Base-by-base conservation (phyloP, 129 eudicot species). In the Artemisia tridentata region DNA sequence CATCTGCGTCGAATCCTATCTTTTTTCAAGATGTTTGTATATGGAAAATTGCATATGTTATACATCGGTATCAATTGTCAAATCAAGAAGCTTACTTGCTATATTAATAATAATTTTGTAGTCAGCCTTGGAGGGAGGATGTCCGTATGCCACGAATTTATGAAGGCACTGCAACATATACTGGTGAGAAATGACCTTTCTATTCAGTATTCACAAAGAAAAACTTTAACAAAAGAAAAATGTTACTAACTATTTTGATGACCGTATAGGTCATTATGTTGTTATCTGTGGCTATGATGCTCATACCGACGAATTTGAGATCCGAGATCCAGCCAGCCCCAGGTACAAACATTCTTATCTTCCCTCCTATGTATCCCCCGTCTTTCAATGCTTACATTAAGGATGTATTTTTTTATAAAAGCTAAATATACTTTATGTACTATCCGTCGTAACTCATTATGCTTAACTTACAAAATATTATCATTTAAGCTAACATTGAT, bases 301-400 rank as follows among this genome's bases (percentile, higher is more conserved):
- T 55, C 82, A 50, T 41, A 76, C 80, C 11, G 88, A 88, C 18
- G 96, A 84, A 86, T 95, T 90, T 81, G 97, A 95, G 83, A 95
- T 95, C 50, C 86, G 99, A 75, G 99, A 95, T 86, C 99, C 99
- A 46, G 97, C 97, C 68, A 95, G 91, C 83, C 88, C 95, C 60
- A 90, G 97, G 99, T 93, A 77, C 53, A 65, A 49, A 41, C 11
- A 23, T 19, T 29, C 0, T 49, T 52, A 48, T 78, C 65, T 46
- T 48, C 14, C 9, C 25, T 21, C 20, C 27, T 20, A 66, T 21
- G 20, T 14, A 17, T 74, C 50, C 25, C 3, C 59, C 15, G 11
- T 53, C 23, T 10, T 19, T 34, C 15, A 21, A 27, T 59, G 19
- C 51, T 63, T 38, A 31, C 38, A 31, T 31, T 31, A 38, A 38